Evolutionary conservation across 148 eudicot species (phyloP), one percentile per base, ranked within the genome.

Genomic region (Heliosperma pusillum): DNA sequence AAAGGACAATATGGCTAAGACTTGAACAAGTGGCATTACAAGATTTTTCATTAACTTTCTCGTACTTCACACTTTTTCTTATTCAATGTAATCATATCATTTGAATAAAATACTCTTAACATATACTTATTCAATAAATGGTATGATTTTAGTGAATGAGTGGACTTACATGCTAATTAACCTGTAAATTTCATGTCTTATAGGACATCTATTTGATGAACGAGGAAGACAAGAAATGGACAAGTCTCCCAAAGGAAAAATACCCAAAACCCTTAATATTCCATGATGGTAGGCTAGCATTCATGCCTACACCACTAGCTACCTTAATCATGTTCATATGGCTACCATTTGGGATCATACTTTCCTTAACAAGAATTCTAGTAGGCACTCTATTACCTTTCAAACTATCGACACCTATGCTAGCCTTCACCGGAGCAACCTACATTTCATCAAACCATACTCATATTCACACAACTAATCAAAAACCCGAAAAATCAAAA

Each of bases 241-340:
- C 8, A 21, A 53, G 42, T 36, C 76, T 80, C 21, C 72, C 82
- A 70, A 80, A 19, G 57, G 79, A 75, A 0, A 62, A 70, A 56
- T 80, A 80, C 67, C 75, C 67, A 0, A 80, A 70, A 75, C 82
- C 82, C 24, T 64, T 80, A 64, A 75, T 80, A 47, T 80, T 80
- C 45, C 82, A 80, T 70, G 82, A 80, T 80, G 79, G 82, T 52
- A 75, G 82, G 60, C 30, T 80, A 12, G 82, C 79, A 62, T 75
- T 80, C 47, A 36, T 11, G 33, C 82, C 82, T 13, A 80, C 78
- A n/a, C 82, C 79, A 53, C 4, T 75, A 11, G 15, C 20, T 55
- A 75, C 82, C 59, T 61, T 80, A 36, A 45, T 29, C 52, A 75
- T 80, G 79, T 70, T 80, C 63, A 24, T 80, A 29, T 80, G 79